Evolutionary conservation across 169 alveolate species (phyloP), one percentile per base, ranked within the genome.

Genomic region (Eimeria mitis): DNA sequence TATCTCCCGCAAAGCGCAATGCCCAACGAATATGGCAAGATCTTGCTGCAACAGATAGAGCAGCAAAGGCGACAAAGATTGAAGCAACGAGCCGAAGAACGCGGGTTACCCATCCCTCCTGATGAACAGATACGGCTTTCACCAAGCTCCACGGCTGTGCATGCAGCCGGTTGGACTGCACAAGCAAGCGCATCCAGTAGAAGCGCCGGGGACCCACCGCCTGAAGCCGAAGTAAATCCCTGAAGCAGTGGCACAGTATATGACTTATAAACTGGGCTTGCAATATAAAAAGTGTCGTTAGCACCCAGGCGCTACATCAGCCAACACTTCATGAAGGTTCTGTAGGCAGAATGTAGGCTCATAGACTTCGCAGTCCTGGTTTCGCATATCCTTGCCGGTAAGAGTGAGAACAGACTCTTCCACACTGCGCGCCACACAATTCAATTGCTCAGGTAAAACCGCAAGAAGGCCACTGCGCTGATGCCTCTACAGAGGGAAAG

Each of bases 11-110:
- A 21, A 73, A 21, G 83, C 94, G 68, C 94, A 65, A 87, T 87
- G 94, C 81, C 83, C 65, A 87, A 31, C 83, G 94, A 87, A 65
- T 87, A 87, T 42, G 94, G 94, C 52, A 61, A 87, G 94, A 87
- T 87, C 47, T 87, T 87, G 94, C 94, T 87, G 81, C 94, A 87
- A 44, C 94, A 87, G 65, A 87, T 87, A 21, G 94, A 87, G 94
- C 94, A 87, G 83, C 94, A 87, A 56, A 56, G 49, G 68, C 79
- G 52, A 8, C 81, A 87, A 56, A 63, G 83, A 37, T 28, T 87
- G 49, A 61, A 75, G 70, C 94, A 87, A 34, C 94, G 94, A 87
- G 94, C 94, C 9, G 94, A 87, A 61, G 94, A 87, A 42, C 94
- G 94, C n/a, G 94, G 94, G 61, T 31, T 87, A 14, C 94, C 94